Conservation (phyloP, 768 basidiomycete genomes). For the Amanita subjunquillea region DNA sequence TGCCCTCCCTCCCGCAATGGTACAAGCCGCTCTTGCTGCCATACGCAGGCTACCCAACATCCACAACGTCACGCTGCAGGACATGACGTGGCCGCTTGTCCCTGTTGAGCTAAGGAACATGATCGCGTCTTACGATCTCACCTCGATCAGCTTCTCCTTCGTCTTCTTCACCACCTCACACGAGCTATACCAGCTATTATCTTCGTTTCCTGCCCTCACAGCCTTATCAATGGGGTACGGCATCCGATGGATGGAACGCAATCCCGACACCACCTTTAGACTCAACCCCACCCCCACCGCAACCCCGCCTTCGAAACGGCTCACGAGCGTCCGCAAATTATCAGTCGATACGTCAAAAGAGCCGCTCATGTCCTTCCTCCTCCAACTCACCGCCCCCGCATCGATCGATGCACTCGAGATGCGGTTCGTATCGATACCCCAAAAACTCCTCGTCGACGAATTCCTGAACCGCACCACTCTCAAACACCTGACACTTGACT, state of each 20-base stretch:
- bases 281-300: too few relatives aligned
- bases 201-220: neutral
- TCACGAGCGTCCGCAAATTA: neutral
- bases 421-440: neutral
- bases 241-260: neutral
- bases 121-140: constrained; percentile 1
- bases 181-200: neutral
- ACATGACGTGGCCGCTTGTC: constrained; percentile 2
- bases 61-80: neutral
- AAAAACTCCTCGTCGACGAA: neutral
- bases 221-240: neutral
- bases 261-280: neutral
- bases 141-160: constrained; percentile 1
- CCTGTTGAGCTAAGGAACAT: neutral
- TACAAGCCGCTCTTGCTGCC: neutral
- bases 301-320: neutral
- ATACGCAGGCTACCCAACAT: neutral
- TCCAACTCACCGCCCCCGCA: neutral
- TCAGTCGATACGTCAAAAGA: neutral
- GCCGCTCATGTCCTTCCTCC: neutral
- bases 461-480: neutral
- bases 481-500: constrained; percentile 3
- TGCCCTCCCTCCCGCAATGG: neutral
- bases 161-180: neutral
- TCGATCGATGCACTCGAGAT: neutral